Percentiles rank a stretch among this genome's conserved stretches.
Conservation (phyloP, 495 filamentous ascomycete genomes). For the Letharia columbiana region DNA sequence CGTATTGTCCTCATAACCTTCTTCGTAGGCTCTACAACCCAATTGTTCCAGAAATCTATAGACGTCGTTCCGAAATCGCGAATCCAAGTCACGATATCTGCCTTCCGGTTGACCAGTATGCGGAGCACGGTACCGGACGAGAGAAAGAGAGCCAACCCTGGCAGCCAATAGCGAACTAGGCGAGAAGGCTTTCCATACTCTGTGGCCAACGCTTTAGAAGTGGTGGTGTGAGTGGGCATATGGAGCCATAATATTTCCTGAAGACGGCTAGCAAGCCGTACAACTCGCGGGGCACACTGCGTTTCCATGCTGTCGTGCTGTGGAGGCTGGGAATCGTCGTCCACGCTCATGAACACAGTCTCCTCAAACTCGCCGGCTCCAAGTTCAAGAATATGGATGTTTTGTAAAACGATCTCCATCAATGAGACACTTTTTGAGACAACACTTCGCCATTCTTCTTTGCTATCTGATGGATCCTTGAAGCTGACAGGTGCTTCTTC, state of each 20-base stretch:
- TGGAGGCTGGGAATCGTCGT: constrained; percentile 48
- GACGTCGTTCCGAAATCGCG: constrained; percentile 63
- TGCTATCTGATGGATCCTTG: constrained; percentile 34
- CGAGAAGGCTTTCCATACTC: constrained; percentile 65
- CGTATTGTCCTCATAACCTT: constrained; percentile 86
- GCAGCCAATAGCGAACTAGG: constrained; percentile 84
- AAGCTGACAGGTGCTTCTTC: constrained; percentile 36
- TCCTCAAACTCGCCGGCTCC: constrained; percentile 65
- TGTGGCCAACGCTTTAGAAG: constrained; percentile 40
- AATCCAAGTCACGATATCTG: constrained; percentile 69
- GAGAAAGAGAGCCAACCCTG: constrained; percentile 51
- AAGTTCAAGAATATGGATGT: constrained; percentile 46
- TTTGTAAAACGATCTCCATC: constrained; percentile 69
- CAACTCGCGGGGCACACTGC: constrained; percentile 37
- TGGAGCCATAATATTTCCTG: constrained; percentile 51
- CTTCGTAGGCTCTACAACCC: constrained; percentile 76
- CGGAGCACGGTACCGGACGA: constrained; percentile 74
- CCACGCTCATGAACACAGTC: constrained; percentile 53
- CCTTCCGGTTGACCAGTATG: constrained; percentile 60
- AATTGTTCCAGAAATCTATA: constrained; percentile 88
- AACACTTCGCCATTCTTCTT: constrained; percentile 60
- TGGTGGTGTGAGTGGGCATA: constrained; percentile 49
- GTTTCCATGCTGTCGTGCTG: constrained; percentile 24
- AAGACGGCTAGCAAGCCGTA: constrained; percentile 57
- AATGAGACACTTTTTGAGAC: constrained; percentile 64